Conservation (phyloP, 1,139 yeast genomes). For the Nadsonia commutata region DNA sequence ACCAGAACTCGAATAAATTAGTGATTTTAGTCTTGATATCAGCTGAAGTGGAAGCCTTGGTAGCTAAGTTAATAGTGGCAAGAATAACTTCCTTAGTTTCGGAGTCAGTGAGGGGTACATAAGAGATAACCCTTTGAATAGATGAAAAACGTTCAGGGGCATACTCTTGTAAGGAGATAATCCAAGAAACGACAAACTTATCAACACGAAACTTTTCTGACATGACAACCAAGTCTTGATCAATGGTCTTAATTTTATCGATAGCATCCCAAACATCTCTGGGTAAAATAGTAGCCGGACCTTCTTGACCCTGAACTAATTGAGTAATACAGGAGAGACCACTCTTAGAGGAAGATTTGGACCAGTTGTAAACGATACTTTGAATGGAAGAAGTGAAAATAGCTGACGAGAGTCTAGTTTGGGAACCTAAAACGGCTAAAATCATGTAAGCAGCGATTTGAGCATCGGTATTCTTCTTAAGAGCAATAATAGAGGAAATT, state of each 20-base stretch:
- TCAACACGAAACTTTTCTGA: slow-evolving; percentile 17
- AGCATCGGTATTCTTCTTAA: slow-evolving; percentile 36
- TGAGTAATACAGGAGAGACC: slow-evolving; percentile 28
- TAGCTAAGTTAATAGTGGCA: slow-evolving; percentile 7
- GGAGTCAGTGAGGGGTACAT: slow-evolving; percentile 12
- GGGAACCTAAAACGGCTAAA: slow-evolving; percentile 60
- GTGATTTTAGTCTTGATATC: slow-evolving; percentile 9
- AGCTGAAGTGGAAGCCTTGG: neutral
- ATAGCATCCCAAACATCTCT: slow-evolving; percentile 14
- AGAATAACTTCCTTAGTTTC: slow-evolving; percentile 10
- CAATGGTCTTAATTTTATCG: slow-evolving; percentile 13
- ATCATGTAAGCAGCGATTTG: slow-evolving; percentile 77
- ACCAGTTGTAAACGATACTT: slow-evolving; percentile 41
- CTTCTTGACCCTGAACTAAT: slow-evolving; percentile 15
- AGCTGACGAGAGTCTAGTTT: slow-evolving; percentile 50
- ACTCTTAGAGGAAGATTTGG: slow-evolving; percentile 20
- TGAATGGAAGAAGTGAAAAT: slow-evolving; percentile 57
- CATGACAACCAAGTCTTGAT: slow-evolving; percentile 14
- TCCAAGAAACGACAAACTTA: slow-evolving; percentile 19
- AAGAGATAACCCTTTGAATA: slow-evolving; percentile 16
- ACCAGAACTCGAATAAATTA: slow-evolving; percentile 14
- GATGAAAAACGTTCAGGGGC: slow-evolving; percentile 13
- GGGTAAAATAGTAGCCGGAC: slow-evolving; percentile 12
- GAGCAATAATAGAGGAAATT: slow-evolving; percentile 20
- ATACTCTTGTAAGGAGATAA: slow-evolving; percentile 13